Conservation (phyloP, 306 rosid species). For the Mucuna pruriens region DNA sequence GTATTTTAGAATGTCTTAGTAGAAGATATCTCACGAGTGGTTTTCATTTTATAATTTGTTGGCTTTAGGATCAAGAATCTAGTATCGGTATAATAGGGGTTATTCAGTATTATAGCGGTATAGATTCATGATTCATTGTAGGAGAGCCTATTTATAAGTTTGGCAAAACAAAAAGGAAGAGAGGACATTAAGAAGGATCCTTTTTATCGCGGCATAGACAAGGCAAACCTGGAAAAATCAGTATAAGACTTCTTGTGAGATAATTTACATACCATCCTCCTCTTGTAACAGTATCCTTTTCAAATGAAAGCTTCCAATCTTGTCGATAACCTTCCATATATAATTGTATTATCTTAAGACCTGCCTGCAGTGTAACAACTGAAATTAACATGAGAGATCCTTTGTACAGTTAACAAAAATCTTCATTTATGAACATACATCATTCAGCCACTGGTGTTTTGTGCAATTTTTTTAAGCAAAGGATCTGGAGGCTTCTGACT, state of each 20-base stretch:
- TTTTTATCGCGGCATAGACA: not conserved
- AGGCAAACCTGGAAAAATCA: not conserved
- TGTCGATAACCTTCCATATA: slow-evolving; percentile 95
- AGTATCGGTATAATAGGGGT: not conserved
- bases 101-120: too few species aligned
- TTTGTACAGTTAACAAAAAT: slow-evolving; percentile 19
- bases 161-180: not conserved
- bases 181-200: slow-evolving; percentile 20
- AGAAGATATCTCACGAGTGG: not conserved
- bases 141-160: not conserved
- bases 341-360: slow-evolving; percentile 78
- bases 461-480: not conserved
- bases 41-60: not conserved
- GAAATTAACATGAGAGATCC: slow-evolving; percentile 36
- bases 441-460: not conserved
- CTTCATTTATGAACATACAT: slow-evolving; percentile 12
- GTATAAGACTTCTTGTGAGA: slow-evolving; percentile 7
- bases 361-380: slow-evolving; percentile 60
- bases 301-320: slow-evolving; percentile 91
- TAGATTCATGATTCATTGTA: slow-evolving; percentile 9
- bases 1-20: not conserved
- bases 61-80: not conserved
- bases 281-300: slow-evolving; percentile 71
- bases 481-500: slow-evolving; percentile 17
- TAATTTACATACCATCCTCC: slow-evolving; percentile 81